Base-by-base conservation (phyloP, 1,284 basidiomycete species). In the Heterobasidion irregulare region DNA sequence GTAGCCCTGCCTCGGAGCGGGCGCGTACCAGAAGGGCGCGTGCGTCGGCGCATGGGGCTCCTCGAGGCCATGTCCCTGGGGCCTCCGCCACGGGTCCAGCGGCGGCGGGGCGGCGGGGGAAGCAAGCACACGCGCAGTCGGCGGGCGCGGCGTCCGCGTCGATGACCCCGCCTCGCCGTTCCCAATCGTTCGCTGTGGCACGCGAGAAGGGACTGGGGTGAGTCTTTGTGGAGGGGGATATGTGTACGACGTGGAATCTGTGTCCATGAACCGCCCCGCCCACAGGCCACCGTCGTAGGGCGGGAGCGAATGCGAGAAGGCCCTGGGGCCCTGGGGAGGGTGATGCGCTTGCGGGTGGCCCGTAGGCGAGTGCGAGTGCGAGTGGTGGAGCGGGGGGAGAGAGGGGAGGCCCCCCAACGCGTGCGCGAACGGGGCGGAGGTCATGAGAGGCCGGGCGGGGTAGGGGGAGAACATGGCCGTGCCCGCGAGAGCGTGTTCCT, bases 321-420 rank as follows among this genome's bases (percentile, higher is more conserved):
- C n/a, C n/a, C n/a, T n/a, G n/a, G n/a, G n/a, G n/a, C n/a, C n/a
- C n/a, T n/a, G n/a, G n/a, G n/a, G n/a, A n/a, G n/a, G n/a, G n/a
- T n/a, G n/a, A n/a, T 26, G 2, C 26, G 19, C 19, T 2, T 26
- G 19, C 19, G 3, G 2, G 19, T 2, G 26, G 26, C 2, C 3
- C 48, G 62, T 60, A 13, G 15, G 44, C n/a, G 44, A 7, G 1
- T 2, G 44, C 44, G 13, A n/a, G 44, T 7, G 0, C 7, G 47
- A 57, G 60, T 57, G 56, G 62, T 61, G 60, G 63, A 52, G 41
- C 26, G 43, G 49, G 15, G 48, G 54, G 10, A 52, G 44, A 10
- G 50, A 47, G 38, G 0, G 38, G 3, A n/a, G 38, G 10, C 12
- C 4, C 2, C 8, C 38, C 12, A 6, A n/a, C 49, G 10, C 12